Percentiles rank a stretch among this genome's conserved stretches.
Conservation (phyloP, 208 protist genomes). For the Trichomonas vaginalis region DNA sequence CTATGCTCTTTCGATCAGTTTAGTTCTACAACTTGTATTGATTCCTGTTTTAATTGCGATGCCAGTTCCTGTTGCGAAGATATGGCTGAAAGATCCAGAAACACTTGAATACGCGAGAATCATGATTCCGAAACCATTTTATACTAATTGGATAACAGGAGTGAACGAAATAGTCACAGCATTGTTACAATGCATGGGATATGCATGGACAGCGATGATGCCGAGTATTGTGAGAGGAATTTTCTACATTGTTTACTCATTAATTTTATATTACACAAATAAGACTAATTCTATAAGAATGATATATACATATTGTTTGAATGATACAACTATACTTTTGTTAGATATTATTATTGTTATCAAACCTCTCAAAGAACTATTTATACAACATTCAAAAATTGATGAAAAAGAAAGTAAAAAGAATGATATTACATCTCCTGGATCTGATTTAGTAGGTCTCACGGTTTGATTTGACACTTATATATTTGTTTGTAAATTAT, state of each 20-base stretch:
- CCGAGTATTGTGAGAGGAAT: not conserved
- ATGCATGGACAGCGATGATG: not conserved
- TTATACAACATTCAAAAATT: no score
- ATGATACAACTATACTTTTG: not conserved
- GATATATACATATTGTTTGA: no score
- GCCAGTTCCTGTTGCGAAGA: not conserved
- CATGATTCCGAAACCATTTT: not conserved
- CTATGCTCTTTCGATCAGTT: not conserved
- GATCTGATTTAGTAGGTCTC: no score
- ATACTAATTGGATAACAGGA: no score
- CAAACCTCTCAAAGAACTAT: not conserved
- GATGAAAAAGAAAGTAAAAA: no score
- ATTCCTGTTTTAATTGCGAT: not conserved
- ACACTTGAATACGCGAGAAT: not conserved
- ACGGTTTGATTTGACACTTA: no score
- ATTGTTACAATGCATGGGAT: not conserved
- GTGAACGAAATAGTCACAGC: not conserved
- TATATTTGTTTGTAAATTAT: no score
- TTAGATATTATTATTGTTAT: not conserved
- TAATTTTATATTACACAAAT: not conserved
- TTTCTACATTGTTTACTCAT: not conserved
- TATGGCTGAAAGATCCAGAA: not conserved
- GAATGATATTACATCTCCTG: no score
- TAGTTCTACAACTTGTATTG: not conserved
- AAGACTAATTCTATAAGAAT: not conserved